Evolutionary conservation across 2,329 filamentous ascomycete species (phyloP).

Genomic region (Cercospora brassicicola): DNA sequence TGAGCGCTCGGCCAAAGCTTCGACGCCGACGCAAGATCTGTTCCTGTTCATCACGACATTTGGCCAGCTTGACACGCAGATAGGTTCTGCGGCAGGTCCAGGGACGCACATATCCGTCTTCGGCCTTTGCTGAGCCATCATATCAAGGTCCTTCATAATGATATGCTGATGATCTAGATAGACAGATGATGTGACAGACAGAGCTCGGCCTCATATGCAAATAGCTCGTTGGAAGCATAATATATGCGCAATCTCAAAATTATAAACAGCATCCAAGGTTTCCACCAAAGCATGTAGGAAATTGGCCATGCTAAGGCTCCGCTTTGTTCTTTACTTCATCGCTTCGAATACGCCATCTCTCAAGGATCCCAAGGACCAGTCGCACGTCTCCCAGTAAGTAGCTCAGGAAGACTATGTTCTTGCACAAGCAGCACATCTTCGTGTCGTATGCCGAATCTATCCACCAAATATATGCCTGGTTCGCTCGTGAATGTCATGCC

Average conservation of each 20-base stretch:
- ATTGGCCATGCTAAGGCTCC: not conserved
- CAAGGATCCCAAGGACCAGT: conserved; percentile 55
- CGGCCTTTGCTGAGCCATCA: not conserved
- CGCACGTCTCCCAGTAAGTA: conserved; percentile 57
- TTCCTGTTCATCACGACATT: not conserved
- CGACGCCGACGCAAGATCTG: not conserved
- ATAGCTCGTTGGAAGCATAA: not conserved
- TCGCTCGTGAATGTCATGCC: conserved; percentile 66
- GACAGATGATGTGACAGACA: not conserved
- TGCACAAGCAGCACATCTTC: conserved; percentile 63
- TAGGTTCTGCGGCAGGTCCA: not conserved
- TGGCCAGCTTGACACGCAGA: not conserved
- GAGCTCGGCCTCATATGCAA: not conserved
- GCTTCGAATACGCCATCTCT: not conserved
- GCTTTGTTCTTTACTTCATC: not conserved
- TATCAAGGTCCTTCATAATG: not conserved
- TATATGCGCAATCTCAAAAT: not conserved
- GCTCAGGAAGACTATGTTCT: conserved; percentile 54
- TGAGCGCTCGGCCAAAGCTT: not conserved
- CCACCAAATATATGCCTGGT: conserved; percentile 62
- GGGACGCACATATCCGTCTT: not conserved
- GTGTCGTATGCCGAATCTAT: conserved; percentile 62
- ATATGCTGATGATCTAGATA: not conserved
- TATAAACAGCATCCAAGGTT: not conserved
- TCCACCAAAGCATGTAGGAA: not conserved